Evolutionary conservation across 192 early-diverging fungal species (phyloP), one percentile per base, ranked within the genome.

Genomic region (Lunasporangiospora selenospora): DNA sequence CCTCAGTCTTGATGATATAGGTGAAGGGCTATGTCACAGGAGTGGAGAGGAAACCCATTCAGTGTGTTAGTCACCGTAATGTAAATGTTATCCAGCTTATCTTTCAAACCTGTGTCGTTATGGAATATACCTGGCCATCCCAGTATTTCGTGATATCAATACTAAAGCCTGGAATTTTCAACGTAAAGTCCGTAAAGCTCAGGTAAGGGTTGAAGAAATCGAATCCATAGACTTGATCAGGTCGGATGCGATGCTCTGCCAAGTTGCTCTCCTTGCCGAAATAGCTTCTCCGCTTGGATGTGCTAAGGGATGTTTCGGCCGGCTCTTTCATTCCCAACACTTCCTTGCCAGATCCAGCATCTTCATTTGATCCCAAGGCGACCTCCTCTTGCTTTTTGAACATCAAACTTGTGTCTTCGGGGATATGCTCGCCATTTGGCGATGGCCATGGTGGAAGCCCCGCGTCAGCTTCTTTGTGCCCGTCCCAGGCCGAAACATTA

Each of bases 171-270:
- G 82, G 84, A 32, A 82, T 56, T 33, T 76, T 65, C 13, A 63
- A 40, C 11, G 63, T 58, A 39, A 80, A 56, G 45, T 80, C 75
- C 36, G 77, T 53, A 71, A 85, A 81, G 52, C 81, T 75, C 19
- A 85, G 42, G 62, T 75, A 85, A 0, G 75, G 56, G 50, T 83
- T 84, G 67, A 80, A 80, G 51, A 92, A 89, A 75, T 94, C 90
- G 37, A 90, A 78, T 21, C 88, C 81, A 71, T 90, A 94, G 3
- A 93, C 81, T 29, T 92, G 80, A 50, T 91, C 84, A 1, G 88
- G 83, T 27, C 75, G 75, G 40, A 93, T 87, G 1, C 59, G 51
- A 29, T 83, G 63, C 10, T 70, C 50, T 26, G 76, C 44, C 23
- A 88, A 69, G 37, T 81, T 81, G 21, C 61, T 40, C 44, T 80